phyloP scores from a whole-genome alignment of 164 flowering plant species.

The Cinnamomum micranthum region DNA sequence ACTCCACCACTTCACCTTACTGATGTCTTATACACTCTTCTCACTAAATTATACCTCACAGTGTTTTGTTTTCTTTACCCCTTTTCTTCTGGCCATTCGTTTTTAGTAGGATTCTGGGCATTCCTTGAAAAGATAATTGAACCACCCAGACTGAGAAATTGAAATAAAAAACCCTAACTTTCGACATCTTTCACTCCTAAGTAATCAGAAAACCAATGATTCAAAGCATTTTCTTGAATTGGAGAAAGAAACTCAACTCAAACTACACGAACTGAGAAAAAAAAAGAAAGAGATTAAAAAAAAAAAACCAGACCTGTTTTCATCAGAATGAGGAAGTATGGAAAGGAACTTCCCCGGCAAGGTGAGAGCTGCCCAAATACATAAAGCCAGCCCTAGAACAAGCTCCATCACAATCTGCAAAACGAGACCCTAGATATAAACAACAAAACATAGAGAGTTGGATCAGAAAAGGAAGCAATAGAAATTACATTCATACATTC shows the following conservation, averaged over 20 bases:
- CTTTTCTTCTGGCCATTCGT: too few relatives aligned
- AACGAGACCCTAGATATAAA: neutral
- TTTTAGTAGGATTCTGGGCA: too few relatives aligned
- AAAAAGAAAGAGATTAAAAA: neutral
- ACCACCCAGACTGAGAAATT: too few relatives aligned
- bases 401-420: conserved; percentile 71
- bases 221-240: neutral
- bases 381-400: conserved; percentile 54
- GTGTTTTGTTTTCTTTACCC: too few relatives aligned
- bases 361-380: conserved; percentile 73
- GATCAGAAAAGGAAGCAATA: neutral
- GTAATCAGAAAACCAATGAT: too few relatives aligned
- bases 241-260: neutral
- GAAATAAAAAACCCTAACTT: too few relatives aligned
- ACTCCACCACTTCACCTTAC: too few relatives aligned
- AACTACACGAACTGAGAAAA: neutral
- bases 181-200: neutral
- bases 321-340: conserved; percentile 78
- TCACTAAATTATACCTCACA: too few relatives aligned
- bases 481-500: neutral
- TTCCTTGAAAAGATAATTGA: too few relatives aligned
- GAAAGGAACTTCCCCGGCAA: conserved; percentile 82
- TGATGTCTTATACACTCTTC: too few relatives aligned
- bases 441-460: neutral
- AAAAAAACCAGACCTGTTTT: conserved; percentile 54